phyloP scores from a whole-genome alignment of 371 early-diverging fungal species.

The Saksenaea oblongispora region DNA sequence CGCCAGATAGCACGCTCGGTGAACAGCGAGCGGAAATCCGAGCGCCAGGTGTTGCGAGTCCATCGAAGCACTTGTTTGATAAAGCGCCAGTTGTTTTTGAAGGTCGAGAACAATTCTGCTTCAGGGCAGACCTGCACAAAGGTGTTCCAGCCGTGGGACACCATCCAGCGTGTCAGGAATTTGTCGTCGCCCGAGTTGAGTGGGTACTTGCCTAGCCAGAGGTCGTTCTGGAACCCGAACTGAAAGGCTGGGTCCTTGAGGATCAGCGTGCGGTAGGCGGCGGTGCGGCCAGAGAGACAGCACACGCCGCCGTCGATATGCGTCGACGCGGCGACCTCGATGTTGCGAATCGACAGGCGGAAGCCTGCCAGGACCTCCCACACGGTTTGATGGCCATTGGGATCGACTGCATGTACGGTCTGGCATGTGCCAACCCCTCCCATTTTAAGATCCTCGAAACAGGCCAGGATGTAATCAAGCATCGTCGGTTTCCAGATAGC shows the following conservation, averaged over 20 bases:
- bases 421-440: conserved; percentile 79
- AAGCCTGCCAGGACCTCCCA: conserved; percentile 79
- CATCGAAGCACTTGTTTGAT: conserved; percentile 71
- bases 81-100: conserved; percentile 80
- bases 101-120: conserved; percentile 71
- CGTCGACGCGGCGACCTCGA: conserved; percentile 75
- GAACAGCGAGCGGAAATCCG: conserved; percentile 69
- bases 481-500: conserved; percentile 72
- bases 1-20: conserved; percentile 66
- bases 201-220: conserved; percentile 71
- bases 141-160: conserved; percentile 71
- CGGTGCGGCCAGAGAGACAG: conserved; percentile 78
- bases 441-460: conserved; percentile 74
- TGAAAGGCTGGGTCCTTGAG: conserved; percentile 78
- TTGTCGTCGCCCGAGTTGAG: conserved; percentile 81
- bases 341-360: conserved; percentile 72
- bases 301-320: conserved; percentile 82
- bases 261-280: conserved; percentile 73
- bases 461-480: conserved; percentile 69
- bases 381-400: conserved; percentile 63
- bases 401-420: conserved; percentile 31
- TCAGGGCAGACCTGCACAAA: conserved; percentile 75
- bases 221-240: conserved; percentile 70
- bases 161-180: conserved; percentile 79
- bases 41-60: conserved; percentile 81